Base-by-base conservation (phyloP, 306 rosid genomes). In the Begonia masoniana region DNA sequence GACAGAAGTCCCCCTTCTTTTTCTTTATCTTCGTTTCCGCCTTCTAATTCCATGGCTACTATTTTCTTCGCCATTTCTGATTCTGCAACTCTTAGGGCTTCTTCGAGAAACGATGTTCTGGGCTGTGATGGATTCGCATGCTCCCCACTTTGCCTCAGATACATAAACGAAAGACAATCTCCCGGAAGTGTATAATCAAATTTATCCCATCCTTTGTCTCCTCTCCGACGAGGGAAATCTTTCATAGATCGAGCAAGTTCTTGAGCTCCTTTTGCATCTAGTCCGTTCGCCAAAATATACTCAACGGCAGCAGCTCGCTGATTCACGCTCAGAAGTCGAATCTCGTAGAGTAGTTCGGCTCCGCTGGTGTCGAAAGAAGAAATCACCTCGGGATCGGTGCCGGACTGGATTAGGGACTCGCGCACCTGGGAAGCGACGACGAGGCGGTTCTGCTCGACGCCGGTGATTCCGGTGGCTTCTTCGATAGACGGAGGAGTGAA, bases 161-260 rank as follows among this genome's bases (percentile, higher is more conserved):
- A 75, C 96, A 91, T 75, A 50, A 65, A 91, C 14, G 82, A 58
- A 1, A 83, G 67, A 55, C 94, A 83, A 61, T 91, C 97, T 0
- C 94, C 97, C 0, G 97, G 86, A 10, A 48, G 55, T 10, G 43
- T 39, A 47, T 81, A 75, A 51, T 83, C 78, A 43, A 91, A 91
- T 43, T 65, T 43, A 57, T 73, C 82, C 96, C 97, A 91, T 1
- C 78, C 77, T 2, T 59, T 70, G 14, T 91, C 96, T 3, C 85
- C 85, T 0, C 71, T 59, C 19, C 97, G 56, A 6, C 84, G 75
- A 1, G 94, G 86, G 21, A 76, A 85, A 53, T 85, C 92, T 71
- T 83, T 91, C 55, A 83, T 73, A 1, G 97, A 63, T 7, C 94
- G 85, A 2, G 97, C 96, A 0, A 91, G 76, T 3, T 85, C 96